A percentile compares a stretch with the other conserved stretches of the same genome.
Conservation (phyloP, 139 green algal species). For the Chlamydomonas schloesseri region DNA sequence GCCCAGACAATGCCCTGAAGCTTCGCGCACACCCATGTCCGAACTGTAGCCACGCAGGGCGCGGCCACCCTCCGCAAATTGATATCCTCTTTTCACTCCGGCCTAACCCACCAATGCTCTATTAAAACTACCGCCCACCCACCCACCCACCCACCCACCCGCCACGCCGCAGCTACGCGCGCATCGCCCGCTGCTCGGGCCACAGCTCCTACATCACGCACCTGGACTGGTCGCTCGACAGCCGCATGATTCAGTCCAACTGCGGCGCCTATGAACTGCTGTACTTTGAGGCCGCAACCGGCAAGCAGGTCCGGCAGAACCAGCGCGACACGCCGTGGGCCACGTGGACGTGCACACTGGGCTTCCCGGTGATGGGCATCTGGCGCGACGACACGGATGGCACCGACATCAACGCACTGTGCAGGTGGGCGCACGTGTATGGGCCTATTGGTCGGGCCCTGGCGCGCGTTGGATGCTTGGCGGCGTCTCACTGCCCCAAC, state of each 20-base stretch:
- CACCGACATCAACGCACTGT: conserved; percentile 79
- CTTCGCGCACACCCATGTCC: too few relatives aligned
- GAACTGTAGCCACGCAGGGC: too few relatives aligned
- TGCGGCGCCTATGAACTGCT: conserved; percentile 75
- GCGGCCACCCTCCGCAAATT: too few relatives aligned
- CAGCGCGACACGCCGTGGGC: conserved; percentile 71
- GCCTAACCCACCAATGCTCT: too few relatives aligned
- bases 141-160: too few relatives aligned
- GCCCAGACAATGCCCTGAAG: too few relatives aligned
- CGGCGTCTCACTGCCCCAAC: too few relatives aligned
- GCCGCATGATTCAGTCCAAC: conserved; percentile 65
- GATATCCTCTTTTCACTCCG: too few relatives aligned
- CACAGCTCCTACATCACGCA: conserved; percentile 77
- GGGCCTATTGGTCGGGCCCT: too few relatives aligned
- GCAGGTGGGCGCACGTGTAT: too few relatives aligned
- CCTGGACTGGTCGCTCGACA: conserved; percentile 74
- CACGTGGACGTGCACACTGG: conserved; percentile 72
- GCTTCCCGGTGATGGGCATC: conserved; percentile 85
- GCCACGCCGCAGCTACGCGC: conserved; percentile 44
- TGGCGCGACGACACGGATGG: conserved; percentile 75
- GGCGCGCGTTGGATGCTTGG: too few relatives aligned
- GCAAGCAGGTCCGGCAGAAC: conserved; percentile 67
- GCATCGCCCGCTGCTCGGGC: conserved; percentile 56
- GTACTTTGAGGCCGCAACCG: conserved; percentile 69
- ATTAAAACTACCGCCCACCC: too few relatives aligned